Base-by-base conservation (phyloP, 169 alveolate species). In the Eimeria necatrix region DNA sequence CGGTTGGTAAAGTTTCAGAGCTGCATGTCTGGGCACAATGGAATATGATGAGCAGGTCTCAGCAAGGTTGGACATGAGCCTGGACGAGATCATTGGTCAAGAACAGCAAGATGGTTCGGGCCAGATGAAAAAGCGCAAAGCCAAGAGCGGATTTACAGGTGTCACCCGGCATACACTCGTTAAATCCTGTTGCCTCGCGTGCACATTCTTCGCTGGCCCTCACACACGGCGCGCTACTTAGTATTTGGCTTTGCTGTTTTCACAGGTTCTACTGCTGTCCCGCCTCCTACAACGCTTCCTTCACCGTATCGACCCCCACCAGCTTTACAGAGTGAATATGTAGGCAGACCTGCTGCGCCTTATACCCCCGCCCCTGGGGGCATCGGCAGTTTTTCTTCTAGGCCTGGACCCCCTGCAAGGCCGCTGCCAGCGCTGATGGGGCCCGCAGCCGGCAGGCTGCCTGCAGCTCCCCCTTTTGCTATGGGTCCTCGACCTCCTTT, bases 41-140 rank as follows among this genome's bases (percentile, higher is more conserved):
- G 92, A 84, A 84, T 84, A 84, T 53, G 92, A 84, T 84, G 92
- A 84, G 46, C 92, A 84, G 59, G 92, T 84, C 4, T 84, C 92
- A 16, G 92, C 92, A 59, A 56, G 92, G 92, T 78, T 84, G 53
- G 80, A 84, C 92, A 84, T 84, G 92, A 84, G 92, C 80, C 92
- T 84, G 80, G 92, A 84, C 48, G 92, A 84, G 68, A 84, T 84
- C 26, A 84, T 84, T 51, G 92, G 92, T 49, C 92, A 84, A 32
- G 92, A 84, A 84, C 92, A 84, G 68, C 92, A 84, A 59, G 92
- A 84, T 46, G 92, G 92, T 24, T 53, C 92, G 59, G 59, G 92
- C 49, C 92, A 84, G 8, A 3, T 84, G 1, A 84, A 84, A 52
- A 84, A 59, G 78, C 92, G 92, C 92, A 84, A 53, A 60, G 80